phyloP scores from a whole-genome alignment of 2,329 filamentous ascomycete genomes.

The Pseudogymnoascus sp. region DNA sequence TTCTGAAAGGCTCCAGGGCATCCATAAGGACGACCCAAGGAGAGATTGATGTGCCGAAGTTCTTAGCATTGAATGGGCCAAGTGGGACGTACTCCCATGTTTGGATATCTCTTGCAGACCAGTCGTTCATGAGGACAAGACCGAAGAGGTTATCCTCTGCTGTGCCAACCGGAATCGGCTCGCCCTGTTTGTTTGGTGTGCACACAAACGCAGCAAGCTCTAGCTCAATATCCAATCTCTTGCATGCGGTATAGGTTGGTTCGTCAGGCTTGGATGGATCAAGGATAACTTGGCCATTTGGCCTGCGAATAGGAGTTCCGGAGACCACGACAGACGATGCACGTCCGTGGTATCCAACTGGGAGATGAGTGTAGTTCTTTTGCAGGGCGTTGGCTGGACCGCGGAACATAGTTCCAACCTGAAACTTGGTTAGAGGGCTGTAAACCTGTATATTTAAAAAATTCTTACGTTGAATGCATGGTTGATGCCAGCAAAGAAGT shows the following conservation, averaged over 20 bases:
- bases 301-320: constrained; percentile 63
- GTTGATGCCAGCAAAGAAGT: constrained; percentile 75
- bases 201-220: constrained; percentile 71
- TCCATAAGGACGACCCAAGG: constrained; percentile 73
- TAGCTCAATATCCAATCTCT: constrained; percentile 68
- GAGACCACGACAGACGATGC: constrained; percentile 69
- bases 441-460: constrained; percentile 8
- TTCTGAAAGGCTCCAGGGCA: constrained; percentile 61
- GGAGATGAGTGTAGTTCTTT: constrained; percentile 73
- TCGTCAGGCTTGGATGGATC: constrained; percentile 53
- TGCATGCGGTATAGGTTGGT: constrained; percentile 55
- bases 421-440: constrained; percentile 10
- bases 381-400: constrained; percentile 65
- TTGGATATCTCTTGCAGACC: constrained; percentile 77
- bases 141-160: constrained; percentile 70
- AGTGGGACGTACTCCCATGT: constrained; percentile 77
- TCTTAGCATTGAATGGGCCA: constrained; percentile 77
- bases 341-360: constrained; percentile 74
- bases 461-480: constrained; percentile 55
- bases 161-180: constrained; percentile 51
- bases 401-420: constrained; percentile 61
- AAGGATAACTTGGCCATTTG: constrained; percentile 64
- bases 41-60: constrained; percentile 70
- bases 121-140: constrained; percentile 77
- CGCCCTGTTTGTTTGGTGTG: constrained; percentile 54